phyloP scores from a whole-genome alignment of 179 eudicot genomes.

The Pouteria campechiana region DNA sequence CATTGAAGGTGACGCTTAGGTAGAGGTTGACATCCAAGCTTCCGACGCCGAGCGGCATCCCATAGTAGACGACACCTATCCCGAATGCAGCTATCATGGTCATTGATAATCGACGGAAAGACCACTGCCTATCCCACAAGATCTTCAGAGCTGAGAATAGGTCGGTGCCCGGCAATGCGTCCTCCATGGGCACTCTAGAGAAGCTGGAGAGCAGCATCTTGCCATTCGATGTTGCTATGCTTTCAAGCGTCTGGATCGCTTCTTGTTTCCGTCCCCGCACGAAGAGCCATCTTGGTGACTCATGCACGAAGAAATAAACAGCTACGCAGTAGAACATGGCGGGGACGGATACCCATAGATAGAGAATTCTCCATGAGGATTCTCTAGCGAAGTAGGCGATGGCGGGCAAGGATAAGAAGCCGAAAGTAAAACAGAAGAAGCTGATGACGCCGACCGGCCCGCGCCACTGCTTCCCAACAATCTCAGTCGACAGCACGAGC shows the following conservation, averaged over 20 bases:
- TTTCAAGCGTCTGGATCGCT: conserved; percentile 24
- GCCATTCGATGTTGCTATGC: conserved; percentile 16
- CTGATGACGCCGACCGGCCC: conserved; percentile 50
- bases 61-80: conserved; percentile 52
- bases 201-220: conserved; percentile 18
- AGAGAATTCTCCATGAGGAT: conserved; percentile 46
- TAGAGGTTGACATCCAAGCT: conserved; percentile 40
- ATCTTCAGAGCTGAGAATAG: conserved; percentile 29
- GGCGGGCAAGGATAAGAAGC: conserved; percentile 50
- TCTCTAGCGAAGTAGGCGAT: conserved; percentile 34
- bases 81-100: conserved; percentile 44
- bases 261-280: conserved; percentile 40
- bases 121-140: conserved; percentile 36
- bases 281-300: conserved; percentile 77
- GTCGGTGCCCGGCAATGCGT: conserved; percentile 9
- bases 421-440: conserved; percentile 41
- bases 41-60: conserved; percentile 58
- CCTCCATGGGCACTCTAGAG: conserved; percentile 6
- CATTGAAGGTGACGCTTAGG: conserved; percentile 41
- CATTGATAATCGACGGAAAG: conserved; percentile 18
- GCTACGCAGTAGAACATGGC: conserved; percentile 24
- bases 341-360: conserved; percentile 43
- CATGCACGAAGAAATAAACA: conserved; percentile 25
- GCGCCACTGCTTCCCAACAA: conserved; percentile 54
- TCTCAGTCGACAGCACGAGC: conserved; percentile 51